Base-by-base conservation (phyloP, 2,329 filamentous ascomycete genomes). In the Fusarium palustre region DNA sequence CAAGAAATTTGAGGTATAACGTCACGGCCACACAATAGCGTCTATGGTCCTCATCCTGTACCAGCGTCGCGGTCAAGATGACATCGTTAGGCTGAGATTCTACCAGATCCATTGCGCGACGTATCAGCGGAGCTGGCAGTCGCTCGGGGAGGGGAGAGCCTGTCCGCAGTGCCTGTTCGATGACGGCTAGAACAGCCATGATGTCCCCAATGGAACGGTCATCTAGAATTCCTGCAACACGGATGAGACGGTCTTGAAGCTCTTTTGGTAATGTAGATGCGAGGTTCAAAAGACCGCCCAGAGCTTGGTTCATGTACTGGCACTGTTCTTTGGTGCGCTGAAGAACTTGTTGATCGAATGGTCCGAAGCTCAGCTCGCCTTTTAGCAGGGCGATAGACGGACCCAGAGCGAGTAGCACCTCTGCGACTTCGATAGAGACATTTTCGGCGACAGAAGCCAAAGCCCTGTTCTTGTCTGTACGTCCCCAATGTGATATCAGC, bases 101-200 rank as follows among this genome's bases (percentile, higher is more conserved):
- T 36, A 75, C 78, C 9, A 69, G 47, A n/a, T 78, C 73, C 49
- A 78, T 73, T 16, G 75, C 75, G 4, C 79, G 78, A 4, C 78
- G 76, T 2, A 84, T 69, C 24, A 86, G 67, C 3, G 84, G 85
- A 2, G 81, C 80, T 0, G 84, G 84, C 1, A 86, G 66, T 4
- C 83, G 75, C 53, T 84, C 81, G 0, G 84, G 84, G 1, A 85
- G 68, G 1, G 85, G 78, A n/a, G 80, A 79, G 0, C 82, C 84
- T 0, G 82, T 85, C 22, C 81, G 79, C 16, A 87, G 70, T 3
- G 82, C 75, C 50, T 85, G 83, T 49, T 85, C 82, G 9, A 84
- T 71, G 5, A 86, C 79, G 2, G 75, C 76, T 1, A 86, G 69
- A 3, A 86, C 82, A 1, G 82, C 82, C 84, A 86, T 87, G 52